Percentiles rank a stretch among this genome's conserved stretches.
phyloP scores from a whole-genome alignment of 2,329 filamentous ascomycete species.

The Dothiorella sarmentorum region DNA sequence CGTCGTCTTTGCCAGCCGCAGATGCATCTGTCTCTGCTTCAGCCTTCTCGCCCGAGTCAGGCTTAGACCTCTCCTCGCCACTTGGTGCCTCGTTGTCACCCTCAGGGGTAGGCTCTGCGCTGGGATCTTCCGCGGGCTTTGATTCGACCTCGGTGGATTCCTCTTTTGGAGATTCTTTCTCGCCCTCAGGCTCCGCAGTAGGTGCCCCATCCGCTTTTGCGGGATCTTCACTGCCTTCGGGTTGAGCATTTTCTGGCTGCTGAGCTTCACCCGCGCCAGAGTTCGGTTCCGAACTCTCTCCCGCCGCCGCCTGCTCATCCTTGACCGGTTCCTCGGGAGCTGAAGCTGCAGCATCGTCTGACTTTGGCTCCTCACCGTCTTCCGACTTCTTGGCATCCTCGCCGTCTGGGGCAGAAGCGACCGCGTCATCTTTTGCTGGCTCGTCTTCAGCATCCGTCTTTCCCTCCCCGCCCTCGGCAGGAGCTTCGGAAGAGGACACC shows the following conservation, averaged over 20 bases:
- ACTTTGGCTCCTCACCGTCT: neutral
- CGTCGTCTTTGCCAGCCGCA: neutral
- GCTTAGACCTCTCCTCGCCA: neutral
- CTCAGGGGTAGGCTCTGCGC: neutral
- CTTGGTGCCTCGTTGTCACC: neutral
- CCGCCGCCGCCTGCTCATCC: too few species aligned
- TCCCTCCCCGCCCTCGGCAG: neutral
- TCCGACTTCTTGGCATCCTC: neutral
- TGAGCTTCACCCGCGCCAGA: neutral
- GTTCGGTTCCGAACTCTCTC: too few species aligned
- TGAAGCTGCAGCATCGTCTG: neutral
- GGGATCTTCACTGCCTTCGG: neutral
- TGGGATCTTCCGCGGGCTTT: neutral
- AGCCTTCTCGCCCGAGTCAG: too few species aligned
- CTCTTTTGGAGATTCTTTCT: neutral
- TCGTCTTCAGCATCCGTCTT: neutral
- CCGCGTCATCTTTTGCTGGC: neutral
- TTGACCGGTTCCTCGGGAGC: neutral
- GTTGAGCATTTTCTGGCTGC: neutral
- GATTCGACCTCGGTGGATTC: neutral
- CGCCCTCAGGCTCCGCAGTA: too few species aligned
- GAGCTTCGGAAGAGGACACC: neutral
- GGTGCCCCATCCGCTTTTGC: neutral
- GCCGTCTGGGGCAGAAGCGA: neutral
- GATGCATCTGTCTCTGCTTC: too few species aligned